Base-by-base conservation (phyloP, 345 rosid genomes). In the Litchi chinensis region DNA sequence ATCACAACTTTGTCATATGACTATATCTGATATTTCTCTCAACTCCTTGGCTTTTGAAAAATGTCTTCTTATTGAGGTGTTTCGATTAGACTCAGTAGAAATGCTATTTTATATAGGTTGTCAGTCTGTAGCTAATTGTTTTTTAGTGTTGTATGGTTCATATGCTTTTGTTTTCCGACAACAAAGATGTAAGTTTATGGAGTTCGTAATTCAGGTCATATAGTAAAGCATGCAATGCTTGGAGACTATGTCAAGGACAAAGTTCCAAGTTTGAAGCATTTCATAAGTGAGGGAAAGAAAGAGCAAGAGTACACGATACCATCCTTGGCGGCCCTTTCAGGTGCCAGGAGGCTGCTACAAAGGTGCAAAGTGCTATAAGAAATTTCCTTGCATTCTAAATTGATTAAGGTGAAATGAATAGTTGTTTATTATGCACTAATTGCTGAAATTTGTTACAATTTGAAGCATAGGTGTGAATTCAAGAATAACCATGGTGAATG, bases 401-500 rank as follows among this genome's bases (percentile, higher is more conserved):
- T 28, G 65, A 48, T 71, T 68, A 12, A 26, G 37, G 15, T 32
- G 5, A 78, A 26, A 18, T 11, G 44, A 66, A 37, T n/a, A 26
- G 54, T 28, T 26, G 44, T 39, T 57, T 65, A n/a, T 10, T 37
- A 37, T 39, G 8, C 22, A 15, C 40, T 52, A 50, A 48, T 57
- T 70, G 28, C 41, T 71, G 59, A 56, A 68, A 64, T 59, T 52
- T 22, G 37, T 75, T 57, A 24, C 26, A 8, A 11, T 76, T 65
- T 86, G 79, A 74, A 72, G 52, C 37, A 1, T 74, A 93, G 98
- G 91, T 80, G 81, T 77, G 99, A 93, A 79, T 96, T 96, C 87
- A 95, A 92, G 93, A 90, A 77, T 11, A 86, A 90, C 82, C 97
- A 96, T 52, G 88, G 90, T 24, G 91, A 90, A 81, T 91, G 97